Evolutionary conservation across 1,284 basidiomycete genomes (phyloP), one percentile per base, ranked within the genome.

Genomic region (Rhodotorula sp.): DNA sequence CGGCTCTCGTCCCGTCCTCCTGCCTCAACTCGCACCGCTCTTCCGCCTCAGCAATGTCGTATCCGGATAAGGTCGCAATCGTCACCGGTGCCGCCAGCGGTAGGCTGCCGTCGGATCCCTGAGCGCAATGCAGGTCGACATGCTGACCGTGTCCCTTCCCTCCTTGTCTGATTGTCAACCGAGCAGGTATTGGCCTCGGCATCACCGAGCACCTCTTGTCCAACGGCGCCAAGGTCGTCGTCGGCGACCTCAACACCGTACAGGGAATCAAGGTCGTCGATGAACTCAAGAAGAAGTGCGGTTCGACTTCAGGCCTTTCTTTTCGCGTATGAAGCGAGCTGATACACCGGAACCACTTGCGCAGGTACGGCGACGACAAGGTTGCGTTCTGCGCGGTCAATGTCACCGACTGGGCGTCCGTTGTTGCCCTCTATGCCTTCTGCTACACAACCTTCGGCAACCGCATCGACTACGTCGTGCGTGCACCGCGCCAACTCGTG

Each of bases 381-480:
- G 70, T 63, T 25, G 60, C 57, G 23, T 77, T 74, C 62, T 65
- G 63, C 25, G 61, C 60, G 21, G 60, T 63, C 23, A 70, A 77
- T 42, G 75, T 74, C 0, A 64, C 71, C 8, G 61, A 50, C 12
- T 77, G 75, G 75, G 49, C 61, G 9, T 74, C 72, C 17, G 55
- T 64, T 0, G 64, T 62, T 61, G 49, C 50, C 27, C 62, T 73
- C 16, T 75, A 73, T 48, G 61, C 53, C 8, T 56, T 65, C 19
- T 27, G 69, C 4, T 49, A 56, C 45, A 34, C 59, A 48, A 65
- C 57, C 13, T 77, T 74, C 34, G 63, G 67, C 16, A 19, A 34
- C 3, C 49, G 75, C 13, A 72, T 77, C 48, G 76, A 77, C 60
- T 74, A 41, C 52, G 71, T 77, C 50, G 68, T 77, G 19, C 54